Evolutionary conservation across 129 eudicot species (phyloP).

Genomic region (Mikania micrantha): DNA sequence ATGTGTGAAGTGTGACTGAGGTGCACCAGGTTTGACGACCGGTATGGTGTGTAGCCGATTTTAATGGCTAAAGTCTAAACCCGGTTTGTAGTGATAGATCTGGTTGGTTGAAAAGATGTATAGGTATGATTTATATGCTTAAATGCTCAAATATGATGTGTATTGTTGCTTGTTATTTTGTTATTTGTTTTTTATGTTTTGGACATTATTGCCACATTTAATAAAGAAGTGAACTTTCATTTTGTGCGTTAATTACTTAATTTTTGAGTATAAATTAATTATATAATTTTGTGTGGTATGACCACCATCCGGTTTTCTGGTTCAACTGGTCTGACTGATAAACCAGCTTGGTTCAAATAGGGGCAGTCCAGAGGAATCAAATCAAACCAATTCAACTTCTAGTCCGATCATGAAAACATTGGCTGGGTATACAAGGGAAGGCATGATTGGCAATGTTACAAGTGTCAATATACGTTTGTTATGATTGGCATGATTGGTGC

Average conservation of each 20-base stretch:
- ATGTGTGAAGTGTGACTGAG: background rate
- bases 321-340: too few relatives aligned
- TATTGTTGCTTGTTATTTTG: background rate
- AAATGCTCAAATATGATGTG: background rate
- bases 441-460: too few relatives aligned
- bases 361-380: too few relatives aligned
- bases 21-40: background rate
- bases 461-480: too few relatives aligned
- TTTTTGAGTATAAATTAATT: too few relatives aligned
- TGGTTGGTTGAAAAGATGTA: constrained; percentile 27
- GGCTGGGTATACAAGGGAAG: too few relatives aligned
- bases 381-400: too few relatives aligned
- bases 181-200: background rate
- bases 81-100: background rate
- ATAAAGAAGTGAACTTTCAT: background rate
- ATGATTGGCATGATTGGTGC: too few relatives aligned
- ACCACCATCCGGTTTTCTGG: too few relatives aligned
- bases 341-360: too few relatives aligned
- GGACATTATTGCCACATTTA: constrained; percentile 1
- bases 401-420: too few relatives aligned
- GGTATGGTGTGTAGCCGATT: constrained; percentile 16
- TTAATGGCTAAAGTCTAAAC: constrained; percentile 21
- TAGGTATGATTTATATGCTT: constrained; percentile 12
- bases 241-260: background rate
- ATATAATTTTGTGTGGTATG: too few relatives aligned